phyloP scores from a whole-genome alignment of 345 rosid genomes.

The Litchi chinensis region DNA sequence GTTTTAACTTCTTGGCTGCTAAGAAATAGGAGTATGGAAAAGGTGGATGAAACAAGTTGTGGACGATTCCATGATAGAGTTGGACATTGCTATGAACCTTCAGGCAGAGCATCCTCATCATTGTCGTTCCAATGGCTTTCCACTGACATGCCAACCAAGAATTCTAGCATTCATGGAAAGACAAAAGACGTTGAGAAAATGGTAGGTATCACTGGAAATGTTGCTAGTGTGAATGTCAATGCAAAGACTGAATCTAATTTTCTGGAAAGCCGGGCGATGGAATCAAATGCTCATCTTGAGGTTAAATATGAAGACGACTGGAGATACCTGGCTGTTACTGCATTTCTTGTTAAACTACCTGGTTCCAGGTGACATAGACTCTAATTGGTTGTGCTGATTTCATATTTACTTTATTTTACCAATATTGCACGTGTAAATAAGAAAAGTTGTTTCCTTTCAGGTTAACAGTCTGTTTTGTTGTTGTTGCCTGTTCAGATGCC shows the following conservation, averaged over 20 bases:
- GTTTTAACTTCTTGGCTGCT: constrained; percentile 87
- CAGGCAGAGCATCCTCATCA: constrained; percentile 44
- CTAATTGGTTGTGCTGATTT: not conserved
- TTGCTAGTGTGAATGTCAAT: constrained; percentile 25
- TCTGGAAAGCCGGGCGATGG: constrained; percentile 22
- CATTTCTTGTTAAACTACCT: constrained; percentile 75
- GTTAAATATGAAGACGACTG: constrained; percentile 81
- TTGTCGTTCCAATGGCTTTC: constrained; percentile 96
- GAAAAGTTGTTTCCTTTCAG: constrained; percentile 45
- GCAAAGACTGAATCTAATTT: constrained; percentile 25
- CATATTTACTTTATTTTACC: not conserved
- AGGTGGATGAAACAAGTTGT: constrained; percentile 29
- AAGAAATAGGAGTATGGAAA: constrained; percentile 43
- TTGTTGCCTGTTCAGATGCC: constrained; percentile 94
- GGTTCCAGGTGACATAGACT: constrained; percentile 66
- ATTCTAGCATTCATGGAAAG: constrained; percentile 41
- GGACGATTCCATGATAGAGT: constrained; percentile 14
- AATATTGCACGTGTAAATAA: not conserved
- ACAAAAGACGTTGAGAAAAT: constrained; percentile 31
- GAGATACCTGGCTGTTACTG: constrained; percentile 94
- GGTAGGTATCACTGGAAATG: constrained; percentile 21
- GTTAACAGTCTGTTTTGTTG: constrained; percentile 77
- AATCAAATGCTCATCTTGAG: constrained; percentile 31
- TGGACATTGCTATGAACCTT: constrained; percentile 29
- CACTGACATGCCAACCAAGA: constrained; percentile 84